Evolutionary conservation across 805 yeast genomes (phyloP).

Genomic region (Pichia phayaonensis): DNA sequence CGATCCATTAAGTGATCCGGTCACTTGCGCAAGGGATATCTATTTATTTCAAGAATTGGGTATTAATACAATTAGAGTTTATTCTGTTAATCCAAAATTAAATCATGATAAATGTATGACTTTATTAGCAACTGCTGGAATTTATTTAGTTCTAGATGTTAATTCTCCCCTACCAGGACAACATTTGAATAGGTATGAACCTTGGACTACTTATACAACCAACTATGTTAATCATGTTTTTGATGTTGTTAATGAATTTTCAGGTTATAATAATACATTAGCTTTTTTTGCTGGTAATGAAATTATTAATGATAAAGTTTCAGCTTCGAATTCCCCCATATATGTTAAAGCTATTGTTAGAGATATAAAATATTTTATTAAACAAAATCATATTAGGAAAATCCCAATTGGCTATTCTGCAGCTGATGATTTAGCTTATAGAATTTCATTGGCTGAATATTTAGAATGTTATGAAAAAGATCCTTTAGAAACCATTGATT

Average conservation of each 20-base stretch:
- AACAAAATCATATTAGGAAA: constrained; percentile 46
- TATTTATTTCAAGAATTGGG: constrained; percentile 75
- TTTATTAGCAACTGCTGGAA: constrained; percentile 82
- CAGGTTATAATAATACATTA: constrained; percentile 79
- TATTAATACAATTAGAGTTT: constrained; percentile 80
- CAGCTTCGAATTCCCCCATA: constrained; percentile 62
- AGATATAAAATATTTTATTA: constrained; percentile 72
- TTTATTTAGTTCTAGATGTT: constrained; percentile 85
- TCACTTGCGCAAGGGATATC: constrained; percentile 74
- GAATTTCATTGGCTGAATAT: constrained; percentile 71
- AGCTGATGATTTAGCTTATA: constrained; percentile 78
- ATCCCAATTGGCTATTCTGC: constrained; percentile 96
- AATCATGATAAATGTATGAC: constrained; percentile 91
- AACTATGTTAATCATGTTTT: constrained; percentile 70
- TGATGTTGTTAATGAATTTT: constrained; percentile 71
- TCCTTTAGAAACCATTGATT: constrained; percentile 56
- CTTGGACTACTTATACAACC: constrained; percentile 78
- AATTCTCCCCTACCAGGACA: constrained; percentile 77
- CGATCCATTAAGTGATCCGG: constrained; percentile 75
- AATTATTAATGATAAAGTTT: constrained; percentile 68
- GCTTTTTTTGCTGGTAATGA: constrained; percentile 94
- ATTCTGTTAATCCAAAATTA: constrained; percentile 74
- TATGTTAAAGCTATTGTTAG: constrained; percentile 73
- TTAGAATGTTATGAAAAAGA: constrained; percentile 63
- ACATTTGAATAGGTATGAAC: constrained; percentile 84